Percentiles rank a stretch among this genome's conserved stretches.
These are phyloP conservation scores for Microdochium nivale DNA, from an alignment of 2,329 filamentous ascomycete genomes.

Conservation along the genomic window DNA sequence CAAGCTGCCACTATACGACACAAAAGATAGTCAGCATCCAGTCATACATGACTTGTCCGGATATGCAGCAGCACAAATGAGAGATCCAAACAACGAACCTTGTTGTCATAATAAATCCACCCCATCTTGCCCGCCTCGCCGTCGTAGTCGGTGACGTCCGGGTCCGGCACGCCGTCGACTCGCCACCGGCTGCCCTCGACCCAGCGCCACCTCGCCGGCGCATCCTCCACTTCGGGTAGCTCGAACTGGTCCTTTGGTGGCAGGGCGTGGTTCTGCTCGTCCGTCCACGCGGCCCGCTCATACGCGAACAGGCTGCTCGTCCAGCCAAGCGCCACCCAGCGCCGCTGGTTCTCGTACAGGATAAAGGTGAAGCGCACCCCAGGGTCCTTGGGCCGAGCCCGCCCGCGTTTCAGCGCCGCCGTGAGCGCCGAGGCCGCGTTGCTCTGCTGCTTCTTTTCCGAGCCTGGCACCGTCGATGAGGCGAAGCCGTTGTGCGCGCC, in stretches of 20 bases:
- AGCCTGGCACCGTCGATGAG: too few relatives aligned
- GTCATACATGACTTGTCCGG: neutral
- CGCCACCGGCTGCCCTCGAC: slow-evolving; percentile 78
- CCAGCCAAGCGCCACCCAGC: slow-evolving; percentile 94
- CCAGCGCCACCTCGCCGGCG: slow-evolving; percentile 62
- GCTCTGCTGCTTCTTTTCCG: slow-evolving; percentile 12
- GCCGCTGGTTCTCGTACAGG: slow-evolving; percentile 89
- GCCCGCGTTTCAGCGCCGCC: slow-evolving; percentile 23
- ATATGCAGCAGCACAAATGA: neutral
- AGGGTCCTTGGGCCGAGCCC: slow-evolving; percentile 47
- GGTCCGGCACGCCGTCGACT: slow-evolving; percentile 64
- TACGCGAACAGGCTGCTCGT: slow-evolving; percentile 86
- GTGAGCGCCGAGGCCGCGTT: slow-evolving; percentile 18
- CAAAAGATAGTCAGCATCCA: slow-evolving; percentile 1
- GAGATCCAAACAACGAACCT: slow-evolving; percentile 44
- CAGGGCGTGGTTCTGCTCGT: slow-evolving; percentile 82
- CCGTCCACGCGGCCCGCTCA: slow-evolving; percentile 86
- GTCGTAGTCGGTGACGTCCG: slow-evolving; percentile 42
- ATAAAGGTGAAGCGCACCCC: slow-evolving; percentile 95
- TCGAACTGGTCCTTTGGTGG: slow-evolving; percentile 64
- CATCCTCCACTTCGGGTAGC: slow-evolving; percentile 52
- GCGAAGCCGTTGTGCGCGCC: slow-evolving; percentile 16
- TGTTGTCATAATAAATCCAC: slow-evolving; percentile 98
- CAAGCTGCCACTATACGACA: slow-evolving; percentile 69
- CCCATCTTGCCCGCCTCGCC: slow-evolving; percentile 59